Percentiles rank a stretch among this genome's conserved stretches.
Conservation (phyloP, 352 stramenopile species). For the Globisporangium paroecandrum region DNA sequence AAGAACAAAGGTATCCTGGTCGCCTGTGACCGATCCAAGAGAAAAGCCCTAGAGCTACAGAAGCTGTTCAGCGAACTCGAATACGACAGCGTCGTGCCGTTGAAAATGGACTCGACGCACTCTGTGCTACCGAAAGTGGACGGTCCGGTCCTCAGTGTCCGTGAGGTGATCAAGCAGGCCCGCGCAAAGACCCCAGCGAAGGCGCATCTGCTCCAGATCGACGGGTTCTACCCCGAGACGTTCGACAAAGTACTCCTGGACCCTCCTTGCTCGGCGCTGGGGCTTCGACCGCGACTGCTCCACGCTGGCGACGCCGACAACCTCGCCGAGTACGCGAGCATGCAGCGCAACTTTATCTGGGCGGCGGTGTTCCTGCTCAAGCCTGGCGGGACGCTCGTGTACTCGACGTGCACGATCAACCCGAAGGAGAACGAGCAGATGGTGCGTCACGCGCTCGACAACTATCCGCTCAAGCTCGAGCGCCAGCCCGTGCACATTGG, state of each 20-base stretch:
- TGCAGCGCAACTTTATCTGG: constrained; percentile 88
- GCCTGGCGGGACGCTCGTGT: constrained; percentile 89
- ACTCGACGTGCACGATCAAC: constrained; percentile 95
- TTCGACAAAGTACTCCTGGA: constrained; percentile 94
- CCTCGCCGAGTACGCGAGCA: constrained; percentile 75
- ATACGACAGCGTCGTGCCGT: constrained; percentile 52
- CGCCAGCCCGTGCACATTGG: constrained; percentile 58
- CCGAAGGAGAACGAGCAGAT: constrained; percentile 91
- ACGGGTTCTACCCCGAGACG: constrained; percentile 88
- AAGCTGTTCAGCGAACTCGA: constrained; percentile 70
- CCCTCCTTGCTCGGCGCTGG: constrained; percentile 90
- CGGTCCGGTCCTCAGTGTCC: constrained; percentile 34
- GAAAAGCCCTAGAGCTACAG: constrained; percentile 79
- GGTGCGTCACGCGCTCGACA: constrained; percentile 85
- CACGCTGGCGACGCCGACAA: constrained; percentile 73
- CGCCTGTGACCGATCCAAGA: constrained; percentile 89
- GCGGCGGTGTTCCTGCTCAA: constrained; percentile 89
- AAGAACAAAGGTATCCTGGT: constrained; percentile 80
- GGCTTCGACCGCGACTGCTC: constrained; percentile 88
- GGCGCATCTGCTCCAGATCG: constrained; percentile 71
- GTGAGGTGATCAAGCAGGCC: constrained; percentile 56
- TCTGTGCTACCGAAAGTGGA: constrained; percentile 60
- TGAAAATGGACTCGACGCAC: constrained; percentile 88
- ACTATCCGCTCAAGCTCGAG: constrained; percentile 84
- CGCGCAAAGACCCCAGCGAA: constrained; percentile 40